These are phyloP conservation scores for Aphanomyces astaci DNA, from an alignment of 352 stramenopile genomes.

Conservation along the genomic window DNA sequence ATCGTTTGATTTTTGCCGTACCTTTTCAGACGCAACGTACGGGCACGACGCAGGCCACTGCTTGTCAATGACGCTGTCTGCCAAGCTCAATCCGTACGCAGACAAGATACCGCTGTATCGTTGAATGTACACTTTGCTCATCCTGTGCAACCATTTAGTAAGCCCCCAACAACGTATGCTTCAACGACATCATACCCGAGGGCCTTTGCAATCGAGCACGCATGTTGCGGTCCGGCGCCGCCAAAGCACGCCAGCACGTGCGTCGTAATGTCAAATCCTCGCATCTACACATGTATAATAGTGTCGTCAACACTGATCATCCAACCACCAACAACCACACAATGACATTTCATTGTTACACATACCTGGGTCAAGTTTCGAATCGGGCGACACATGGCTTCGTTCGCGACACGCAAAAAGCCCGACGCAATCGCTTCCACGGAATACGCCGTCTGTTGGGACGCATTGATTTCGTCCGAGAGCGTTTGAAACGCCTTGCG, in stretches of 20 bases:
- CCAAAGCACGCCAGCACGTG: conserved; percentile 97
- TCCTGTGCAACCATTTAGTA: conserved; percentile 39
- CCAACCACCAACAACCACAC: too few species aligned
- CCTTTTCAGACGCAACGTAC: conserved; percentile 52
- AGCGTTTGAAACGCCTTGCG: conserved; percentile 87
- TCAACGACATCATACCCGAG: conserved; percentile 47
- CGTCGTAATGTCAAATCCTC: conserved; percentile 95
- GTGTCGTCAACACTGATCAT: too few species aligned
- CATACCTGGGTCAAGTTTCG: conserved; percentile 91
- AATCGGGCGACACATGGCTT: conserved; percentile 99
- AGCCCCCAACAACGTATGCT: background rate
- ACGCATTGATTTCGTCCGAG: conserved; percentile 80
- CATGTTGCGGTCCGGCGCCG: conserved; percentile 96
- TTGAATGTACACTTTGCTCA: conserved; percentile 97
- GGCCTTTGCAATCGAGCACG: conserved; percentile 93
- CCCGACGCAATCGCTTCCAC: conserved; percentile 95
- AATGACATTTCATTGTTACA: too few species aligned
- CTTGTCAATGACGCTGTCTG: conserved; percentile 96
- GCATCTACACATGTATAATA: conserved; percentile 94
- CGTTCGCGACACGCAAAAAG: conserved; percentile 97
- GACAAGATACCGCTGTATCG: conserved; percentile 98
- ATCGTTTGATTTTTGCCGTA: conserved; percentile 20
- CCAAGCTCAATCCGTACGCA: conserved; percentile 95
- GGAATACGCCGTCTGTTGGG: conserved; percentile 59
- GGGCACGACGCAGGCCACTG: conserved; percentile 82